Base-by-base conservation (phyloP, 768 basidiomycete species). In the Podaxis sp. region DNA sequence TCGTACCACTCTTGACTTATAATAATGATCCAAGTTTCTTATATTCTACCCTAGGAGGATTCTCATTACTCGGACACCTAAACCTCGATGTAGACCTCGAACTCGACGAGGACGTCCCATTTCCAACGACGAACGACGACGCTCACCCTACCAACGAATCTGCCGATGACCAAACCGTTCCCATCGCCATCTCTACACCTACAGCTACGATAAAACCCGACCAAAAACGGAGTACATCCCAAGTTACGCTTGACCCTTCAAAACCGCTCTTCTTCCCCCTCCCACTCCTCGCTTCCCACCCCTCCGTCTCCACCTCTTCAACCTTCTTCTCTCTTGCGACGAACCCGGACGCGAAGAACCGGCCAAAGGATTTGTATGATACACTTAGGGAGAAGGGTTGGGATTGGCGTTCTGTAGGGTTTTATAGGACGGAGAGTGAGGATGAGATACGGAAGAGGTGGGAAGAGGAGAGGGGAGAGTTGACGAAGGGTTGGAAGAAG, bases 401-500 rank as follows among this genome's bases (percentile, higher is more conserved):
- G 78, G 69, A 79, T 63, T 81, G 80, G 79, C 71, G 76, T 47
- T 64, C 64, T 2, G 70, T 76, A 3, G 76, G 70, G 55, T 84
- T 88, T 67, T 79, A 73, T 61, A 71, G 82, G 42, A 82, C 82
- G 1, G 77, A 79, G 60, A 79, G 75, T 14, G 77, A 80, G 40
- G 82, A 84, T n/a, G 84, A 86, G 66, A 88, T 91, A 37, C 77
- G 81, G 52, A 78, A 78, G 63, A 72, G 77, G 55, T 93, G 92
- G 90, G 91, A 93, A 66, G 81, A 76, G n/a, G 73, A 77, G 50
- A 88, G 86, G 66, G 79, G 77, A 0, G 82, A 85, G 56, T 71
- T 93, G 70, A 93, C 91, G 56, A 77, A 72, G 62, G 88, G 84
- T 52, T 93, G 91, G 91, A 91, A 90, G 74, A 83, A 83, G 67